Conservation (phyloP, 139 green algal species). For the Chlamydomonas sp. region DNA sequence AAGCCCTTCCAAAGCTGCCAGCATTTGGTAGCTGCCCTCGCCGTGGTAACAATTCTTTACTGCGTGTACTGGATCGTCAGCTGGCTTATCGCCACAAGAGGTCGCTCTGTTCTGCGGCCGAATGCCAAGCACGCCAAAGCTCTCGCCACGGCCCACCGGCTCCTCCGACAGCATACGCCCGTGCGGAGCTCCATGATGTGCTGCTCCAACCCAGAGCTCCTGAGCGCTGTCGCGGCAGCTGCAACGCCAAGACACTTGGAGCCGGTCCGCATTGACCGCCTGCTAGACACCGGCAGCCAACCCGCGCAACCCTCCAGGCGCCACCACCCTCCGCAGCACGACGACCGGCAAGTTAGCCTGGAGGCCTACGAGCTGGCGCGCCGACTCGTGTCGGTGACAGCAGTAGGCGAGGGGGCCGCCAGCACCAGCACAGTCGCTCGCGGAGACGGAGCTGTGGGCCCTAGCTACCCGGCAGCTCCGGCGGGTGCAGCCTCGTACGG, state of each 20-base stretch:
- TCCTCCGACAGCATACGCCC: not conserved
- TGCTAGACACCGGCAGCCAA: not conserved
- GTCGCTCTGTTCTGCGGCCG: too few species aligned
- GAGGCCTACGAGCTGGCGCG: slow-evolving; percentile 27
- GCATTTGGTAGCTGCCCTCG: too few species aligned
- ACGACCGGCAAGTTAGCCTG: not conserved
- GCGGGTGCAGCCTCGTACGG: too few species aligned
- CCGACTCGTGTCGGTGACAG: slow-evolving; percentile 1
- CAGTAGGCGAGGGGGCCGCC: not conserved
- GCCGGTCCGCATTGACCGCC: slow-evolving; percentile 3
- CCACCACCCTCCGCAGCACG: not conserved
- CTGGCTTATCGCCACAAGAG: too few species aligned
- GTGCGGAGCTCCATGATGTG: slow-evolving; percentile 21
- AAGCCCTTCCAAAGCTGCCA: too few species aligned
- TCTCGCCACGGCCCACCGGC: too few species aligned
- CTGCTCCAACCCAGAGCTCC: slow-evolving; percentile 10
- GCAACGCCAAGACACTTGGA: slow-evolving; percentile 1
- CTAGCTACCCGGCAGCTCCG: not conserved
- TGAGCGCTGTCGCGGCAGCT: slow-evolving; percentile 1
- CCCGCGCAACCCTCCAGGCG: not conserved
- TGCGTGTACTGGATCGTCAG: too few species aligned
- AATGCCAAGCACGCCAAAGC: too few species aligned
- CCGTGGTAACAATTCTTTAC: too few species aligned
- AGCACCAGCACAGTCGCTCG: not conserved
- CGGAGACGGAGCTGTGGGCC: not conserved